These are phyloP conservation scores for Acer campestre DNA, from an alignment of 345 rosid genomes.

Conservation along the genomic window DNA sequence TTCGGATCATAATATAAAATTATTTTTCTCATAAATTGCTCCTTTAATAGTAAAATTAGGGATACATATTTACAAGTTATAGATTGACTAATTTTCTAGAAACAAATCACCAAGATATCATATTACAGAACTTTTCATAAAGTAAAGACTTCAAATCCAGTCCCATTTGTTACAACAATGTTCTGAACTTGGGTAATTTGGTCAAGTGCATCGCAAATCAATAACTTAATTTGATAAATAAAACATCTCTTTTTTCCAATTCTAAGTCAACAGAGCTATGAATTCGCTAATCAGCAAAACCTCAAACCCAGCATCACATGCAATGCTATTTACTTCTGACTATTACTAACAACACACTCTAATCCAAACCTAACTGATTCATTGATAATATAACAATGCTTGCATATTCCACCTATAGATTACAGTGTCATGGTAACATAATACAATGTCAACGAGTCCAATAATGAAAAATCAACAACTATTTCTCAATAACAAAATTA, in stretches of 20 bases:
- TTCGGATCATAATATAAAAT: no score
- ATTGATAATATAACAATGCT: neutral
- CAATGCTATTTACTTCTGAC: neutral
- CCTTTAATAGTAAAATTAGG: no score
- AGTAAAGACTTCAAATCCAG: neutral
- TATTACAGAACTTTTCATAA: neutral
- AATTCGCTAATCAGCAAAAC: slow-evolving; percentile 7
- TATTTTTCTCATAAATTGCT: no score
- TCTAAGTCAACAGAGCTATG: neutral
- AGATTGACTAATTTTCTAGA: no score
- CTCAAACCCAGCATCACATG: neutral
- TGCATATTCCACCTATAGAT: neutral
- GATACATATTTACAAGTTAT: neutral
- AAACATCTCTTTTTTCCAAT: neutral
- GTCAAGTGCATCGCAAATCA: neutral
- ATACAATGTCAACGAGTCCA: neutral
- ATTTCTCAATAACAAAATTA: slow-evolving; percentile 4
- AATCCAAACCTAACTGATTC: neutral
- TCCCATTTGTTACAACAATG: neutral
- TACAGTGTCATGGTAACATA: neutral
- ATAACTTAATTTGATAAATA: neutral
- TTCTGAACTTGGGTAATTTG: neutral
- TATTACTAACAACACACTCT: neutral
- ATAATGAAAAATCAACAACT: neutral
- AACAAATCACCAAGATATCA: neutral